These are phyloP conservation scores for Rachicladosporium sp. DNA, from an alignment of 2,329 filamentous ascomycete genomes.

Conservation along the genomic window DNA sequence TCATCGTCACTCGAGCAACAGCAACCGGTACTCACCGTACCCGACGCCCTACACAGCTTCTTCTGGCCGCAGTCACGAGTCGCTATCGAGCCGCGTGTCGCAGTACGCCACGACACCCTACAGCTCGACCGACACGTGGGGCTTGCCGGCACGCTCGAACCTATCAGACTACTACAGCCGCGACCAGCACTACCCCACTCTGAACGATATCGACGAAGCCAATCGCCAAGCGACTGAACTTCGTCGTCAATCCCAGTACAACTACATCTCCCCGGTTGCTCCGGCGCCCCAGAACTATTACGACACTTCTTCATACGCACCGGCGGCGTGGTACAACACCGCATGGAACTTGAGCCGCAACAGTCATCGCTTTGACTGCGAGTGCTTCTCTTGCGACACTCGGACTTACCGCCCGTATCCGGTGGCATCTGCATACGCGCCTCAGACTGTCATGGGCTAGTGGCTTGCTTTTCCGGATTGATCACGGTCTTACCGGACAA, in stretches of 20 bases:
- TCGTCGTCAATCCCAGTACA: constrained; percentile 19
- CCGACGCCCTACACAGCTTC: constrained; percentile 21
- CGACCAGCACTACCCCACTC: constrained; percentile 19
- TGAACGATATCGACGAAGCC: constrained; percentile 22
- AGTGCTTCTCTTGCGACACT: constrained; percentile 22
- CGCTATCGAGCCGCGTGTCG: constrained; percentile 17
- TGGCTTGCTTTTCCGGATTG: no score
- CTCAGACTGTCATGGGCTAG: constrained; percentile 26
- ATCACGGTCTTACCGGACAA: no score
- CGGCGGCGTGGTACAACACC: constrained; percentile 18
- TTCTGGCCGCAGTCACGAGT: constrained; percentile 14
- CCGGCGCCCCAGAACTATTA: constrained; percentile 17
- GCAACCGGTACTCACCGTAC: constrained; percentile 32
- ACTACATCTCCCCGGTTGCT: constrained; percentile 18
- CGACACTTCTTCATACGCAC: constrained; percentile 15
- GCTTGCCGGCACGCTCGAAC: constrained; percentile 15
- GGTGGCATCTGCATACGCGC: constrained; percentile 19
- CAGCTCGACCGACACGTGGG: constrained; percentile 22
- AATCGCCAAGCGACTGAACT: constrained; percentile 21
- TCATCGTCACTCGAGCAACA: constrained; percentile 37
- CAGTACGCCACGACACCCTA: constrained; percentile 21
- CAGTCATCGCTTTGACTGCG: constrained; percentile 23
- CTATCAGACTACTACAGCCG: constrained; percentile 23
- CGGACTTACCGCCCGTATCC: constrained; percentile 24
- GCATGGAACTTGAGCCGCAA: constrained; percentile 9